Evolutionary conservation across 2,329 filamentous ascomycete species (phyloP), one percentile per base, ranked within the genome.

Genomic region (Pyricularia pennisetigena): DNA sequence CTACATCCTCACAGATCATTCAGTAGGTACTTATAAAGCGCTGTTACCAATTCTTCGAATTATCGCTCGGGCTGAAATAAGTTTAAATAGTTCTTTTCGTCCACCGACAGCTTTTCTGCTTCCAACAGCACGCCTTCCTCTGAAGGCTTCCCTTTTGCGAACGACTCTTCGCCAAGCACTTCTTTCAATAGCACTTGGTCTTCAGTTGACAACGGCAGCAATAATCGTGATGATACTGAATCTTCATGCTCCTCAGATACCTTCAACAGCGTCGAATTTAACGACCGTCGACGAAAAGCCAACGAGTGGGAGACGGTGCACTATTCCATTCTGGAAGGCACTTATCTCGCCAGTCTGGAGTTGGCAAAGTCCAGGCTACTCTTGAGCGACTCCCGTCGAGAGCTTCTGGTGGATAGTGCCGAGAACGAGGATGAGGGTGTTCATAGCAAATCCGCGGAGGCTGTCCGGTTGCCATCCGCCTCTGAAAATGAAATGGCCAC

Each of bases 251-350:
- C 61, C 16, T 64, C 30, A 65, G 32, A 65, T 65, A 65, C 7
- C 30, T 41, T 32, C 26, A 23, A 41, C 20, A 65, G 20, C 8
- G n/a, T 14, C 26, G 59, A 62, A 16, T 30, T 62, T 8, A 8
- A 62, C 12, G 10, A 26, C 14, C 24, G 24, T 1, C 41, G 12
- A 26, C 20, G 65, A 7, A 12, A 59, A 12, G 32, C n/a, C 9
- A 14, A 4, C 7, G n/a, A 29, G 41, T 29, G 28, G 20, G 66
- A 62, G 57, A 23, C 24, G 8, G 66, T 63, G 16, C 32, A 63
- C 30, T 67, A 67, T 26, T 35, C 30, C 30, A 24, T 67, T 9
- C 66, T 67, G 24, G 29, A 67, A 61, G 66, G 32, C n/a, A 67
- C 66, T 4, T 67, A 67, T 61, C 30, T 67, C 14, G 3, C 54